These are phyloP conservation scores for Penicillium ochrochloron DNA, from an alignment of 495 filamentous ascomycete species.

Conservation along the genomic window DNA sequence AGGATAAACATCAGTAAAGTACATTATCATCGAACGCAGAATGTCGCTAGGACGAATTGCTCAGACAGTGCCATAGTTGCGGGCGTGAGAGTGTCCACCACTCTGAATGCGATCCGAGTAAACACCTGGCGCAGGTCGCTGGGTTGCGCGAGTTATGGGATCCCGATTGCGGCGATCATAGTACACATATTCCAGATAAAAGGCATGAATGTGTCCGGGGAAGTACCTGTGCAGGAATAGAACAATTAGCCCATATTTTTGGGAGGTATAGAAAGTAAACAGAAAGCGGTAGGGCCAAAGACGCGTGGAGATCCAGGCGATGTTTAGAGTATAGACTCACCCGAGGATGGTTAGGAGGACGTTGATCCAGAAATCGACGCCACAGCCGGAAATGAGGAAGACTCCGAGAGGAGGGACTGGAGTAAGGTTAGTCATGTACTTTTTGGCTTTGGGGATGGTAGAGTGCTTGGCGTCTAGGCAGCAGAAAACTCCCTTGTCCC, in stretches of 20 bases:
- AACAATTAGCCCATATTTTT: background rate
- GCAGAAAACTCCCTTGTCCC: slow-evolving; percentile 5
- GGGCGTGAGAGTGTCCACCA: slow-evolving; percentile 56
- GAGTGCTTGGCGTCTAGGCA: slow-evolving; percentile 9
- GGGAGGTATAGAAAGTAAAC: background rate
- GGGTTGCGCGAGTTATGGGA: slow-evolving; percentile 50
- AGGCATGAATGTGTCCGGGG: slow-evolving; percentile 86
- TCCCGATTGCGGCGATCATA: slow-evolving; percentile 69
- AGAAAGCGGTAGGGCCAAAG: background rate
- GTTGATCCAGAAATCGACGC: slow-evolving; percentile 68
- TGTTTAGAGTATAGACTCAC: slow-evolving; percentile 41
- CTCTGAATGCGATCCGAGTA: slow-evolving; percentile 80
- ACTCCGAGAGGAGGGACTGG: slow-evolving; percentile 69
- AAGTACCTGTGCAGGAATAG: slow-evolving; percentile 56
- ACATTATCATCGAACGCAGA: background rate
- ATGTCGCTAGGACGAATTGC: background rate
- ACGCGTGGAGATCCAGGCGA: background rate
- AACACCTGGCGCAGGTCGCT: slow-evolving; percentile 67
- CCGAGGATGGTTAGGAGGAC: slow-evolving; percentile 65
- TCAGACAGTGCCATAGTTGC: slow-evolving; percentile 57
- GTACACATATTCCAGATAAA: slow-evolving; percentile 89
- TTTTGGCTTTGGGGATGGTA: background rate
- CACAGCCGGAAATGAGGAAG: slow-evolving; percentile 65
- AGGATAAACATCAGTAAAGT: background rate
- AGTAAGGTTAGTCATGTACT: background rate